Evolutionary conservation across 257 asterid species (phyloP), one percentile per base, ranked within the genome.

Genomic region (Leonotis leonurus): DNA sequence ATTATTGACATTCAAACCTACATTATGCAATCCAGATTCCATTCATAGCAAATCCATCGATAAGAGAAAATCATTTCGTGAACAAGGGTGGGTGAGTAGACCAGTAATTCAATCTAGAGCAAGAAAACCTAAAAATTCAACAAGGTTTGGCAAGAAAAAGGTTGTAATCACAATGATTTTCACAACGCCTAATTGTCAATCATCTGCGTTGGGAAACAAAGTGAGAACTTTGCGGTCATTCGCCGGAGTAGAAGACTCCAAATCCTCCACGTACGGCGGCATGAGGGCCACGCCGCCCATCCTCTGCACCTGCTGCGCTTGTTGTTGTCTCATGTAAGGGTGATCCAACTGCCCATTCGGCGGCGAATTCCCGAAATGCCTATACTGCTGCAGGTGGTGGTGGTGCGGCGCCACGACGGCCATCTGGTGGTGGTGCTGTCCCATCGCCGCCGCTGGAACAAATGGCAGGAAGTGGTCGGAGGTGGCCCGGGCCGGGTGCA

Each of bases 151-250:
- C 1, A 5, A 10, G 5, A 43, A 6, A 6, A 27, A 27, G 3
- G 3, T 27, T 27, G 3, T 39, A 40, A 40, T n/a, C 46, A 40
- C 46, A 40, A 40, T n/a, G 18, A n/a, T 40, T 40, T 40, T 40
- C 46, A 40, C 46, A 30, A 5, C 39, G 10, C 39, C 39, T 49
- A 21, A 65, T 18, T 12, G 33, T 76, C 70, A 90, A 67, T 81
- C 93, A 24, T 80, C 90, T 2, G 85, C 92, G 0, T 80, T 79
- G 13, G 98, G 96, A 70, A 90, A 90, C 66, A 90, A 62, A 11
- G 98, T 88, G 41, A 90, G 96, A 33, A 84, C 84, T 64, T 81
- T 85, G 73, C 85, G 81, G 68, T 83, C 98, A 26, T 73, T 85
- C 0, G 75, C 56, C 17, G 83, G 45, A 6, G 76, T 60, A 5